A percentile compares a stretch with the other conserved stretches of the same genome.
Evolutionary conservation across 257 asterid species (phyloP).

Genomic region (Capsicum pubescens): DNA sequence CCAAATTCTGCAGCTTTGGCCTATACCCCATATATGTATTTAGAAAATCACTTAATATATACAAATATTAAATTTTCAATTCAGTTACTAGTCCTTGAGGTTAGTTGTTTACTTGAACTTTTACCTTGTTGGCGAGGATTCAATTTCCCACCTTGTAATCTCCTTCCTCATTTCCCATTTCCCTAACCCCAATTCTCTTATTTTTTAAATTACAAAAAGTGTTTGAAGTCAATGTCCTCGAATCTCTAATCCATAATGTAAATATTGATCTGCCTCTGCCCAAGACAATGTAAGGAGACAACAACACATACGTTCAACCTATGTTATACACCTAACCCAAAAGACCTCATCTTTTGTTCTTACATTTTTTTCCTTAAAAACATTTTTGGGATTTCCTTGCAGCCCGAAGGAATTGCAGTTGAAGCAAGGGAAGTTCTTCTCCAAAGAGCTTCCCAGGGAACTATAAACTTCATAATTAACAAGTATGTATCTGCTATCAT

Average conservation of each 20-base stretch:
- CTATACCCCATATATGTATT: neutral
- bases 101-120: neutral
- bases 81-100: too few species aligned
- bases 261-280: neutral
- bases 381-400: slow-evolving; percentile 28
- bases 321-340: neutral
- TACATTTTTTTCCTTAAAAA: neutral
- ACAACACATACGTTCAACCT: neutral
- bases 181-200: neutral
- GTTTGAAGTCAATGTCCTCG: neutral
- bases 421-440: slow-evolving; percentile 89
- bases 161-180: neutral
- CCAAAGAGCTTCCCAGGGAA: slow-evolving; percentile 76
- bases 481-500: slow-evolving; percentile 39
- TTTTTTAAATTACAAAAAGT: neutral
- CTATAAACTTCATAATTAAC: slow-evolving; percentile 65
- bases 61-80: too few species aligned
- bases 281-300: neutral
- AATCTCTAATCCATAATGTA: neutral
- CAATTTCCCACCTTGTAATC: neutral
- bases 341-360: neutral
- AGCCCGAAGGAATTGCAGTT: slow-evolving; percentile 84
- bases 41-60: neutral
- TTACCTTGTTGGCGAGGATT: neutral
- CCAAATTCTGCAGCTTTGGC: neutral